Base-by-base conservation (phyloP, 805 yeast genomes). In the Kluyveromyces dobzhanskii region DNA sequence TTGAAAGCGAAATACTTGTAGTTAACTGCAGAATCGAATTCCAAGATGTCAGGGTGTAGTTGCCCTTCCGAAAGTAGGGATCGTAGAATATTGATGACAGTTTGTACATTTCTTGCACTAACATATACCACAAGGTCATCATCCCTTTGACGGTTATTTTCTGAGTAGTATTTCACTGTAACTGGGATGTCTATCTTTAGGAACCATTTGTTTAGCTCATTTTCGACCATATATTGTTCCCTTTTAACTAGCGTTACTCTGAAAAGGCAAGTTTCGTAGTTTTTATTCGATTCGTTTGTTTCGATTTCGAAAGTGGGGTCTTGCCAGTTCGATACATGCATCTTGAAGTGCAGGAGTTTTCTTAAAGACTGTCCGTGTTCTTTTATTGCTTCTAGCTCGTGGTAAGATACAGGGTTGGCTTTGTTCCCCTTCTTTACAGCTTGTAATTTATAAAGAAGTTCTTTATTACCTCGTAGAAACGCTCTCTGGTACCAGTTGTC, bases 311-410 rank as follows among this genome's bases (percentile, higher is more conserved):
- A 12, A 11, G 33, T 24, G 13, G 40, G 36, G 14, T 38, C 18
- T 32, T 40, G 45, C 62, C 62, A 57, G 39, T 55, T 49, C 7
- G 53, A 54, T 29, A 51, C 49, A 1, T 51, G 44, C n/a, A 40
- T 25, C 10, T 44, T 41, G 34, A 56, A 56, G 32, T 56, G 54
- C 29, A 52, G 53, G 18, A 50, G 28, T 26, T 54, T 56, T n/a
- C 62, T 46, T 27, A 57, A 41, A 11, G 23, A 29, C 30, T 51
- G 49, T 3, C 61, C 60, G 30, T 56, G 50, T n/a, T 44, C 41
- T 35, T 56, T 54, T 10, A 50, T 40, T 3, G 35, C 25, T 12
- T 35, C 11, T 2, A 47, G 9, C n/a, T 47, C 41, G 9, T 29
- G 3, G 17, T 12, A 16, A 17, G 12, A 4, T 7, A 14, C 9